Base-by-base conservation (phyloP, 2,329 filamentous ascomycete species). In the Neofusicoccum parvum region DNA sequence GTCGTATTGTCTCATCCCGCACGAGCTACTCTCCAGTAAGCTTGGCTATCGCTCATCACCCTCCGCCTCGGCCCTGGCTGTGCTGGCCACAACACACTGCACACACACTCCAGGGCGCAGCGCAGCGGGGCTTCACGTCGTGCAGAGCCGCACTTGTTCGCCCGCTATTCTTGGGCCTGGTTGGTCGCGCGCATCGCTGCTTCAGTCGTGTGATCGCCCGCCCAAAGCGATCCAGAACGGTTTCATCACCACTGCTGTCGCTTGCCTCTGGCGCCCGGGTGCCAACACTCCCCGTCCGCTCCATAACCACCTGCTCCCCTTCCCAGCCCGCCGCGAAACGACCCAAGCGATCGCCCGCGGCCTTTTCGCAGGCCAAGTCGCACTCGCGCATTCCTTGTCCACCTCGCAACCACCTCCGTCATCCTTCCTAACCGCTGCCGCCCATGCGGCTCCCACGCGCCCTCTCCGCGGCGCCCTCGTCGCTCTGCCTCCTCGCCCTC, bases 401-500 rank as follows among this genome's bases (percentile, higher is more conserved):
- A 10, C 37, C 20, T 50, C 51, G 17, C 63, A 49, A 41, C 43
- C 51, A 39, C 45, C 45, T 23, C 51, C 43, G 37, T 34, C 50
- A 27, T 39, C 45, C 32, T n/a, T 34, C 48, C 37, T 23, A 58
- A 15, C 53, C 46, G 32, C 34, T 50, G 62, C 63, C 53, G 63
- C 53, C n/a, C 51, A 65, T 65, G 63, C 63, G 63, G 63, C 63
- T 65, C 63, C 50, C 50, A 54, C 62, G 62, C 50, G 49, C 41
- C 23, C 45, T 56, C 20, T 49, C 45, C 20, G 43, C 43, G 34
- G 63, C 63, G 63, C 53, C 27, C 20, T 46, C 63, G 51, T 56
- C 63, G 51, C 68, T 82, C 72, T 69, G 74, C 71, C 68, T 81
- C 65, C 72, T 81, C 65, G 70, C 80, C 68, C 72, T 86, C 67